These are phyloP conservation scores for Aspergillus tubingensis DNA, from an alignment of 2,329 filamentous ascomycete genomes.

Conservation along the genomic window DNA sequence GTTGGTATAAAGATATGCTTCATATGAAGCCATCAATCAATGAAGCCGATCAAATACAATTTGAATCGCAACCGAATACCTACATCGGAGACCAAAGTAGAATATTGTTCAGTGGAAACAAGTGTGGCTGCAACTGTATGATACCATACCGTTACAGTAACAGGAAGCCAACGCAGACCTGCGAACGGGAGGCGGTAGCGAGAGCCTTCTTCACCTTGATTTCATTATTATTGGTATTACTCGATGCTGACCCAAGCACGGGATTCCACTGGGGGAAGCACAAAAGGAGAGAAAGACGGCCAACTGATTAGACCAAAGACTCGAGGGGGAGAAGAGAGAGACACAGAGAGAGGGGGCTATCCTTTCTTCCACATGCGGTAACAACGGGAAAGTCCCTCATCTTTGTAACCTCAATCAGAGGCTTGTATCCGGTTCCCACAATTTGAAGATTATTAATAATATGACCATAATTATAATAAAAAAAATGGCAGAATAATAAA, in stretches of 20 bases:
- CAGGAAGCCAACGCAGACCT: constrained; percentile 1
- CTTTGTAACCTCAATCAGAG: constrained; percentile 12
- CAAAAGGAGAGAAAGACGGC: no score
- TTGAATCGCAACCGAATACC: background rate
- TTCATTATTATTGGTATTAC: background rate
- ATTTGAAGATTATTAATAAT: constrained; percentile 12
- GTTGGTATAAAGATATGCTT: background rate
- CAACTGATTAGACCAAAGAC: background rate
- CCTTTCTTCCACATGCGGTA: constrained; percentile 16
- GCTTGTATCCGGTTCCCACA: constrained; percentile 10
- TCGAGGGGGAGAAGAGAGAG: background rate
- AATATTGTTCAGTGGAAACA: background rate
- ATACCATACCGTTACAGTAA: constrained; percentile 14
- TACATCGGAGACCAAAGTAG: background rate
- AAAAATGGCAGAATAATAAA: background rate
- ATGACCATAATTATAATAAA: constrained; percentile 5
- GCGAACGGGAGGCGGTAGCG: constrained; percentile 15
- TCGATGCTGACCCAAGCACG: background rate
- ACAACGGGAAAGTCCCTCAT: constrained; percentile 16
- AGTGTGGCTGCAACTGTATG: constrained; percentile 21
- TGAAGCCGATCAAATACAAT: no score
- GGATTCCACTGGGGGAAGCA: no score
- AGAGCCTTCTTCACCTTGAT: constrained; percentile 1
- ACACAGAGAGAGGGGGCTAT: background rate
- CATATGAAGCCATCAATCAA: background rate